Evolutionary conservation across 1,139 yeast species (phyloP).

Genomic region (Blastobotrys aristatus): DNA sequence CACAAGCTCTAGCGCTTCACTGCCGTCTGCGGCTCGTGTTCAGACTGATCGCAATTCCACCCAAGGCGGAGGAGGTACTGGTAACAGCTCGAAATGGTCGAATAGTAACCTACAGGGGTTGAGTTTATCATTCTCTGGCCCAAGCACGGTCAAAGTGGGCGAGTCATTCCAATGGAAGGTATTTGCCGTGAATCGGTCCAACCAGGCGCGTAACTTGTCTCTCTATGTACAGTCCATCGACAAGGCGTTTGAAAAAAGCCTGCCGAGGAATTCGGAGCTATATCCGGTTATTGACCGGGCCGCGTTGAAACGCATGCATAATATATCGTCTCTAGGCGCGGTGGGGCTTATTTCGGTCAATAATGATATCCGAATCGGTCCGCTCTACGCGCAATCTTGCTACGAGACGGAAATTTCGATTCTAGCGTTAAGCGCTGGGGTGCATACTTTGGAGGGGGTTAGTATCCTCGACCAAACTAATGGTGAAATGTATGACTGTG

Average conservation of each 20-base stretch:
- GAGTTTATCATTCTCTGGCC: constrained; percentile 59
- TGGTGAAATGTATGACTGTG: constrained; percentile 71
- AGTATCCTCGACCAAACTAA: constrained; percentile 56
- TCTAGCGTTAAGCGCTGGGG: constrained; percentile 61
- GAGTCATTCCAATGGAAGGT: constrained; percentile 58
- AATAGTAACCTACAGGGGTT: constrained; percentile 38
- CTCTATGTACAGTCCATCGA: constrained; percentile 36
- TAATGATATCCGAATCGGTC: constrained; percentile 62
- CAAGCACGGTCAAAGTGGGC: constrained; percentile 56
- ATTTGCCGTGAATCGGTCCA: constrained; percentile 59
- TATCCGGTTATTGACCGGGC: constrained; percentile 20
- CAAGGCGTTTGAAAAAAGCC: constrained; percentile 11
- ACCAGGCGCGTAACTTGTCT: constrained; percentile 38
- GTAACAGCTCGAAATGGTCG: constrained; percentile 4
- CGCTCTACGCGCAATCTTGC: constrained; percentile 56
- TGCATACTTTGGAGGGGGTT: constrained; percentile 60
- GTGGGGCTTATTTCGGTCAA: constrained; percentile 50
- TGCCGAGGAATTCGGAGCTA: constrained; percentile 12
- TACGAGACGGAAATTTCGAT: constrained; percentile 59
- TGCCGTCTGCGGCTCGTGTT: constrained; percentile 10
- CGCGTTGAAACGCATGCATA: constrained; percentile 34
- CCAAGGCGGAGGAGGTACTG: not conserved
- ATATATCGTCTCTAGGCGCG: constrained; percentile 33
- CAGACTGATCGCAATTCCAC: too few species aligned
- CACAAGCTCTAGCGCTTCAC: constrained; percentile 14